Percentiles rank a stretch among this genome's conserved stretches.
Conservation (phyloP, 1,284 basidiomycete species). For the Ceratobasidium sp. region DNA sequence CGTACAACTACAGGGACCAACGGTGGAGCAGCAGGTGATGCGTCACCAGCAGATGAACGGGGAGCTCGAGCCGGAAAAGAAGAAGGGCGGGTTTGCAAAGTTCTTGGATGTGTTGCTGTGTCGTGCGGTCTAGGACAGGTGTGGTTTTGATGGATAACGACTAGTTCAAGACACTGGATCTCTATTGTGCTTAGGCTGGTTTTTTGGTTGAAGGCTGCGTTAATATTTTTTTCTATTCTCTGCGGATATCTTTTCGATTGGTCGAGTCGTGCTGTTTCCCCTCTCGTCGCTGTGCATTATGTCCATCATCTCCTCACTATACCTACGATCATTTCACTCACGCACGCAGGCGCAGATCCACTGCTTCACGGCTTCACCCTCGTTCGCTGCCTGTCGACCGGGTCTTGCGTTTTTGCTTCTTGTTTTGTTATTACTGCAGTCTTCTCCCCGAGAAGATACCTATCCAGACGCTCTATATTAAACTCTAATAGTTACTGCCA, state of each 20-base stretch:
- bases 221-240: conserved; percentile 34
- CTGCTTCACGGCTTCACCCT: not conserved
- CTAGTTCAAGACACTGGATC: conserved; percentile 17
- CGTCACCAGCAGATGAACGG: conserved; percentile 44
- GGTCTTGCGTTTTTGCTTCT: conserved; percentile 12
- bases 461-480: conserved; percentile 8
- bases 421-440: not conserved
- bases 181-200: not conserved
- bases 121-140: conserved; percentile 29
- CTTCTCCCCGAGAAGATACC: not conserved
- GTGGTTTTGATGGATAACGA: not conserved
- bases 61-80: conserved; percentile 38
- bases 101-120: conserved; percentile 43
- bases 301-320: conserved; percentile 26
- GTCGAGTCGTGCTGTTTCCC: not conserved
- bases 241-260: conserved; percentile 16
- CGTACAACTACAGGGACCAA: conserved; percentile 32
- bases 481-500: conserved; percentile 14
- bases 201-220: conserved; percentile 2
- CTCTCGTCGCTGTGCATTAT: conserved; percentile 36
- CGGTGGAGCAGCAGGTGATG: conserved; percentile 44
- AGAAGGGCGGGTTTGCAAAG: conserved; percentile 42
- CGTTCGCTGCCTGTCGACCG: conserved; percentile 43
- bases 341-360: conserved; percentile 13
- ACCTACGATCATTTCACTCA: conserved; percentile 43